These are phyloP conservation scores for Reticulascus tulasneorum DNA, from an alignment of 2,329 filamentous ascomycete genomes.

Conservation along the genomic window DNA sequence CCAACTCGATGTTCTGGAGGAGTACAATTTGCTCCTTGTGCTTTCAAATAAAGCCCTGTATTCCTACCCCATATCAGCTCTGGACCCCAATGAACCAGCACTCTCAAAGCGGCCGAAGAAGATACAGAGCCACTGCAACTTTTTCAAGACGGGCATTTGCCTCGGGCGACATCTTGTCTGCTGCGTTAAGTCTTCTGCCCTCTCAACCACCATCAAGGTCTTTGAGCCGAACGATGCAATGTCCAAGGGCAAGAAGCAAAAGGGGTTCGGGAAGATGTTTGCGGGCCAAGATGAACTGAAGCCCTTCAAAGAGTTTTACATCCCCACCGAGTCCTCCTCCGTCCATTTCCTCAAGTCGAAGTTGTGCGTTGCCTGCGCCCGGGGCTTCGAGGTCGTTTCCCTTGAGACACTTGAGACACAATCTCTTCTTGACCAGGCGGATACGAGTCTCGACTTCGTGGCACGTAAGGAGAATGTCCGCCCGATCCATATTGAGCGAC, in stretches of 20 bases:
- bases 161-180: constrained; percentile 91
- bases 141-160: constrained; percentile 97
- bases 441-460: constrained; percentile 96
- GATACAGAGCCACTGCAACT: constrained; percentile 95
- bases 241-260: constrained; percentile 91
- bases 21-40: constrained; percentile 87
- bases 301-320: constrained; percentile 98
- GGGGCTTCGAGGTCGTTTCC: constrained; percentile 95
- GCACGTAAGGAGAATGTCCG: constrained; percentile 88
- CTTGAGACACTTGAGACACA: constrained; percentile 98
- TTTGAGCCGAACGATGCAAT: constrained; percentile 96
- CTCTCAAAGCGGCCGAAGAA: constrained; percentile 86
- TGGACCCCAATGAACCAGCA: constrained; percentile 79
- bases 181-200: constrained; percentile 88
- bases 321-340: constrained; percentile 95
- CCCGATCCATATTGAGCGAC: constrained; percentile 94
- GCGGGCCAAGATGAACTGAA: constrained; percentile 93
- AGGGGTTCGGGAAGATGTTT: constrained; percentile 94
- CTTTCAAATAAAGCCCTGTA: constrained; percentile 89
- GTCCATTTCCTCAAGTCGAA: constrained; percentile 97
- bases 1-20: constrained; percentile 92
- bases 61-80: constrained; percentile 81
- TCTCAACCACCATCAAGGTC: constrained; percentile 98
- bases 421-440: constrained; percentile 91
- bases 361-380: constrained; percentile 90